These are phyloP conservation scores for Calonectria ilicicola DNA, from an alignment of 2,329 filamentous ascomycete species.

Conservation along the genomic window DNA sequence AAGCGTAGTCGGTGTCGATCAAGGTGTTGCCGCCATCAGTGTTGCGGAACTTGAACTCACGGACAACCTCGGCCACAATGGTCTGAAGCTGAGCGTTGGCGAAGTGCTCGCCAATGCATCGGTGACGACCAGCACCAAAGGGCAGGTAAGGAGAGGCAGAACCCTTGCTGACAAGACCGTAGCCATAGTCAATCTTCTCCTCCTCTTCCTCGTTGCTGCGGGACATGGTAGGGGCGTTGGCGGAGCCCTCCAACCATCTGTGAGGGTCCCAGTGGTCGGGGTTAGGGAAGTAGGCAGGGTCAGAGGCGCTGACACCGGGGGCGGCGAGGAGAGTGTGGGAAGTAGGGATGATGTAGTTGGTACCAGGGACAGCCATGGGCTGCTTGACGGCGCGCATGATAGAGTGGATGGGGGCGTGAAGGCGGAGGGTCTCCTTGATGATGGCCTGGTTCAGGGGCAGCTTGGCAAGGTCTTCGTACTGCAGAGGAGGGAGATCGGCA, in stretches of 20 bases:
- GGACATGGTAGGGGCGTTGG: constrained; percentile 61
- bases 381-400: constrained; percentile 94
- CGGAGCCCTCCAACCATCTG: constrained; percentile 81
- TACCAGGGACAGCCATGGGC: constrained; percentile 86
- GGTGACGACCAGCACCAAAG: constrained; percentile 91
- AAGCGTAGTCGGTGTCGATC: constrained; percentile 76
- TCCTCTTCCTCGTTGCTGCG: constrained; percentile 69
- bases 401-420: constrained; percentile 94
- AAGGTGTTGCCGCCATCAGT: constrained; percentile 77
- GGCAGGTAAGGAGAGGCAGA: constrained; percentile 91
- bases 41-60: constrained; percentile 84
- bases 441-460: constrained; percentile 86
- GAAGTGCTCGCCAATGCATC: constrained; percentile 97
- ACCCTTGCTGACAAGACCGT: constrained; percentile 92
- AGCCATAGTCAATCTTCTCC: constrained; percentile 92
- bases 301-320: constrained; percentile 82
- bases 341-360: constrained; percentile 84
- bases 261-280: constrained; percentile 89
- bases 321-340: constrained; percentile 86
- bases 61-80: constrained; percentile 81
- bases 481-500: constrained; percentile 78
- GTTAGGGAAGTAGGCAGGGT: constrained; percentile 83
- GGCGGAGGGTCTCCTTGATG: constrained; percentile 90
- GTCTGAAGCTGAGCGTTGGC: constrained; percentile 93
- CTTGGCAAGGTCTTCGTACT: constrained; percentile 81